Evolutionary conservation across 306 rosid species (phyloP), one percentile per base, ranked within the genome.

Genomic region (Dryas drummondii): DNA sequence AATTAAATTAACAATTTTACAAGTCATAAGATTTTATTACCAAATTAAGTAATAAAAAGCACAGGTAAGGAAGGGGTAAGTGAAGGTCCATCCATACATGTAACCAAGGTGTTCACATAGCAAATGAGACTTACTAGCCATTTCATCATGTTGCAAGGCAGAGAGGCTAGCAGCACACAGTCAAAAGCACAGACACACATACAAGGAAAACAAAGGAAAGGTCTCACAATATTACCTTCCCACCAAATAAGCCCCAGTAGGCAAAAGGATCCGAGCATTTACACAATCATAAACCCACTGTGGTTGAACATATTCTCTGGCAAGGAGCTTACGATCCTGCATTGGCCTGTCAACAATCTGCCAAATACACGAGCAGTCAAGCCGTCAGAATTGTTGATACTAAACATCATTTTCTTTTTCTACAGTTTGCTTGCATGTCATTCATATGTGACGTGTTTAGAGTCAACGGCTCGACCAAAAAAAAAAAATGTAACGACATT

Each of bases 291-390:
- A 94, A 55, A 94, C 74, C 99, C 99, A 94, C 67, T 94, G 99
- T 19, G 99, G 99, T 84, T 94, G 99, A 78, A 90, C 90, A 78
- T 94, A 94, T 68, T 88, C 93, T 76, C 99, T 90, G 16, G 93
- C 83, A 66, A 81, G 87, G 68, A 87, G 88, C 81, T 78, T 84
- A 79, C 87, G 97, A 50, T 85, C 87, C 77, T 87, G 97, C 37
- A 86, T 11, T 14, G 94, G 96, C 83, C 97, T 78, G 70, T 94
- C 99, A 59, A 94, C 93, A 74, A 94, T 84, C 99, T 94, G 64
- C 54, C 80, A 46, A 77, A 86, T 13, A 22, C 1, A 68, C 80
- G 73, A 84, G 78, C 55, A 83, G 72, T 32, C 53, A 32, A 32
- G 37, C 52, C 46, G 58, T 81, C 71, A 77, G 67, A 73, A 48